Conservation (phyloP, 2,329 filamentous ascomycete genomes). For the Fusarium pininemorale region DNA sequence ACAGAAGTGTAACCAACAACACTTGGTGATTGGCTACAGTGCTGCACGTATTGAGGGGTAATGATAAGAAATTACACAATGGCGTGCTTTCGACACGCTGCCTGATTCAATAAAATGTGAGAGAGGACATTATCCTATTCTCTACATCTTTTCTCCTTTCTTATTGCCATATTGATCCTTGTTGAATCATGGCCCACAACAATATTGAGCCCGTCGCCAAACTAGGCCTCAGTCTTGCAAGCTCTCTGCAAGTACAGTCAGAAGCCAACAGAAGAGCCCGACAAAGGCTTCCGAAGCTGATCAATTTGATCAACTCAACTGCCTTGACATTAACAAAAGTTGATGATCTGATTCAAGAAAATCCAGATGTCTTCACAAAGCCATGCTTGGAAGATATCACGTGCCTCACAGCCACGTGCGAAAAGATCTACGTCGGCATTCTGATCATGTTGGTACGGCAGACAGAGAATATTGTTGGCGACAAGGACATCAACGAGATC, state of each 20-base stretch:
- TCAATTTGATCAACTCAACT: background rate
- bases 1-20: background rate
- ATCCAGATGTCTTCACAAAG: background rate
- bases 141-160: accelerated
- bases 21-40: background rate
- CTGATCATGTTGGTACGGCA: background rate
- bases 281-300: background rate
- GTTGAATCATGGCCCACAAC: background rate
- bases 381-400: background rate
- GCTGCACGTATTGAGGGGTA: background rate
- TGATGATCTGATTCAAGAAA: background rate
- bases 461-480: accelerated
- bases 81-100: background rate
- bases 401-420: accelerated
- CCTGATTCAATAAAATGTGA: background rate
- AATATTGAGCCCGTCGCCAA: background rate
- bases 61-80: background rate
- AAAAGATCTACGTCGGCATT: background rate
- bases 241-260: accelerated
- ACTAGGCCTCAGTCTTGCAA: background rate
- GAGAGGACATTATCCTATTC: accelerated
- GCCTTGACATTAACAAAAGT: accelerated
- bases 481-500: background rate
- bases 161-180: accelerated
- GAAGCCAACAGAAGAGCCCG: background rate